phyloP scores from a whole-genome alignment of 1,284 basidiomycete genomes.

The Cystobasidiaceae sp. region DNA sequence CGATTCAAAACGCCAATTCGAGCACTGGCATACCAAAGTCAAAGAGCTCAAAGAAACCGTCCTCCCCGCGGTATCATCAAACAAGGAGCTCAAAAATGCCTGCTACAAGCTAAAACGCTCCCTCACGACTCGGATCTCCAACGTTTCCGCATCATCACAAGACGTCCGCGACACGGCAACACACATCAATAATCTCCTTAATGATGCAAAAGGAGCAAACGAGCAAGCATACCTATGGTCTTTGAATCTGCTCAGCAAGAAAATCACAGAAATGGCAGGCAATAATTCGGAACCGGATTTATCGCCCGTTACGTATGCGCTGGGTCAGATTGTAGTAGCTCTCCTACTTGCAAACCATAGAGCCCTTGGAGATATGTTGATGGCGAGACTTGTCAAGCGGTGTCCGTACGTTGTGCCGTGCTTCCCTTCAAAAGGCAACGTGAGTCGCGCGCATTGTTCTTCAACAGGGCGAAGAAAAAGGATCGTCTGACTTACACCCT shows the following conservation, averaged over 20 bases:
- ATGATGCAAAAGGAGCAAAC: conserved; percentile 34
- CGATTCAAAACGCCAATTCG: conserved; percentile 17
- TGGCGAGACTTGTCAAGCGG: conserved; percentile 75
- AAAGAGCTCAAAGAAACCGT: conserved; percentile 62
- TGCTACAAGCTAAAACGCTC: conserved; percentile 62
- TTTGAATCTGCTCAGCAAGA: conserved; percentile 79
- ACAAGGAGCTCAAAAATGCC: conserved; percentile 52
- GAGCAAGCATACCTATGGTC: conserved; percentile 64
- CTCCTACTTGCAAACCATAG: conserved; percentile 54
- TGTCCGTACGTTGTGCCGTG: conserved; percentile 56
- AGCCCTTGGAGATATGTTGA: conserved; percentile 66
- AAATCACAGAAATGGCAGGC: conserved; percentile 76
- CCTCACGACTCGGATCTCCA: conserved; percentile 86
- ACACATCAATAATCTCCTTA: neutral
- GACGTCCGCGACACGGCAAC: conserved; percentile 6
- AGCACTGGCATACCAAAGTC: conserved; percentile 28
- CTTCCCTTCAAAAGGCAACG: conserved; percentile 46
- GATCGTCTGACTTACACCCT: neutral
- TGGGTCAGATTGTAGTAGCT: conserved; percentile 69
- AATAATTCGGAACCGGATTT: conserved; percentile 62
- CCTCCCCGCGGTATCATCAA: conserved; percentile 66
- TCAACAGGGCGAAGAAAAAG: too few species aligned
- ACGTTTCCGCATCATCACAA: conserved; percentile 72
- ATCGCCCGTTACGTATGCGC: conserved; percentile 63
- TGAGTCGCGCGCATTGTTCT: conserved; percentile 27